Evolutionary conservation across 2,329 filamentous ascomycete genomes (phyloP).

Genomic region (Neoarthrinium moseri): DNA sequence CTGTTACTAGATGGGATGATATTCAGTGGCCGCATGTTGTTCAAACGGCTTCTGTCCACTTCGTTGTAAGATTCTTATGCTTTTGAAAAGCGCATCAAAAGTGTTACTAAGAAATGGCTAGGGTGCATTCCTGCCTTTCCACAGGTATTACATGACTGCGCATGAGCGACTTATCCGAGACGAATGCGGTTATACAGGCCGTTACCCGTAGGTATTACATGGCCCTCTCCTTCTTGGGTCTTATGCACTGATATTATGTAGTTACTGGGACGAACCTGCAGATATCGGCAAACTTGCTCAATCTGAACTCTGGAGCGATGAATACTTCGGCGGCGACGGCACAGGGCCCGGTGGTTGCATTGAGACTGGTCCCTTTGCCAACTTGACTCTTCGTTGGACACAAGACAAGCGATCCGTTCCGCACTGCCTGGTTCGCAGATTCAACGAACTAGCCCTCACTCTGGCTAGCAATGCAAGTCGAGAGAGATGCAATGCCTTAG

Average conservation of each 20-base stretch:
- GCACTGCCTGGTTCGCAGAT: constrained; percentile 1
- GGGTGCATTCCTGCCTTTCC: constrained; percentile 22
- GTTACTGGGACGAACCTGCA: constrained; percentile 5
- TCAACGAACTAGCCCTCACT: neutral
- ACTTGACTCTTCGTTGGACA: constrained; percentile 1
- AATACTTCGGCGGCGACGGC: constrained; percentile 4
- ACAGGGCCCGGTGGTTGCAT: neutral
- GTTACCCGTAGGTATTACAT: constrained; percentile 10
- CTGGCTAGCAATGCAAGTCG: constrained; percentile 1
- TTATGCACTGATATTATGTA: too few relatives aligned
- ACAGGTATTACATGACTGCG: constrained; percentile 13
- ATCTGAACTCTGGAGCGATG: neutral
- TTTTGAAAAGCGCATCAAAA: neutral
- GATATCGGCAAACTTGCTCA: constrained; percentile 1
- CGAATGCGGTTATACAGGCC: constrained; percentile 16
- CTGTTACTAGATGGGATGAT: constrained; percentile 6
- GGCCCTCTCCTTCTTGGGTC: neutral
- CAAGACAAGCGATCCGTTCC: neutral
- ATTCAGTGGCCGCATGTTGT: constrained; percentile 1
- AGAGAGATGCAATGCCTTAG: constrained; percentile 10
- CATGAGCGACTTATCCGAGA: constrained; percentile 13
- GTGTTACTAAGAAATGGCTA: neutral
- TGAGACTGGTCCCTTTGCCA: constrained; percentile 1
- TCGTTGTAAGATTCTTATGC: neutral
- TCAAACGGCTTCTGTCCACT: constrained; percentile 2